phyloP scores from a whole-genome alignment of 257 asterid genomes.

The Ocimum tenuiflorum region DNA sequence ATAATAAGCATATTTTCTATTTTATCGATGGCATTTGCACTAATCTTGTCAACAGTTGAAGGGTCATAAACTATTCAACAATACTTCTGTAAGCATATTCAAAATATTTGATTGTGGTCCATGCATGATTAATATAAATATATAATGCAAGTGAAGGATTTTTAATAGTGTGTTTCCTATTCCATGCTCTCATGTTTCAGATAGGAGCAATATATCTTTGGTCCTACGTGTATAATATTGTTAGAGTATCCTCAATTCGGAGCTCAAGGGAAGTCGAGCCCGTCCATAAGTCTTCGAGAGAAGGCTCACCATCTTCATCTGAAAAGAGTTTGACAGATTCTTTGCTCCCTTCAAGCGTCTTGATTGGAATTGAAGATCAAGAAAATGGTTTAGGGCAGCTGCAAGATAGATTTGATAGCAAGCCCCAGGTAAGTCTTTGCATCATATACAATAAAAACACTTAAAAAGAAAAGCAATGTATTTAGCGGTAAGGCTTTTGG shows the following conservation, averaged over 20 bases:
- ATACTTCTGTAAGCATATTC: no score
- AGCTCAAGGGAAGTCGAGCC: slow-evolving; percentile 53
- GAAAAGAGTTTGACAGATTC: slow-evolving; percentile 39
- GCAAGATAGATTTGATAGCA: slow-evolving; percentile 25
- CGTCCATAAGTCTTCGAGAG: slow-evolving; percentile 26
- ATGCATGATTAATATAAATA: neutral
- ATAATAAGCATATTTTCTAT: neutral
- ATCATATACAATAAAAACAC: neutral
- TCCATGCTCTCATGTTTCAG: slow-evolving; percentile 30
- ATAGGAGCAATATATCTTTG: slow-evolving; percentile 75
- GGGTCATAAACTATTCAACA: no score
- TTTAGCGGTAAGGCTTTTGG: neutral
- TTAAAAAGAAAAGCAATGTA: neutral
- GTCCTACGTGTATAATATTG: slow-evolving; percentile 75
- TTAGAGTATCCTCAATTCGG: slow-evolving; percentile 51
- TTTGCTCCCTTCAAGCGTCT: slow-evolving; percentile 42
- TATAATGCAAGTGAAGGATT: neutral
- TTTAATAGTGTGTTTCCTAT: neutral
- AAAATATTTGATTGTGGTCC: neutral
- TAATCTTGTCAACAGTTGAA: neutral
- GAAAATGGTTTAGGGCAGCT: slow-evolving; percentile 36
- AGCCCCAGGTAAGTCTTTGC: slow-evolving; percentile 35
- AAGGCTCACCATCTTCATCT: slow-evolving; percentile 26
- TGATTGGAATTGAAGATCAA: slow-evolving; percentile 24
- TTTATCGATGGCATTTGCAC: neutral